phyloP scores from a whole-genome alignment of 2,329 filamentous ascomycete species.

The Arthroderma sp. region DNA sequence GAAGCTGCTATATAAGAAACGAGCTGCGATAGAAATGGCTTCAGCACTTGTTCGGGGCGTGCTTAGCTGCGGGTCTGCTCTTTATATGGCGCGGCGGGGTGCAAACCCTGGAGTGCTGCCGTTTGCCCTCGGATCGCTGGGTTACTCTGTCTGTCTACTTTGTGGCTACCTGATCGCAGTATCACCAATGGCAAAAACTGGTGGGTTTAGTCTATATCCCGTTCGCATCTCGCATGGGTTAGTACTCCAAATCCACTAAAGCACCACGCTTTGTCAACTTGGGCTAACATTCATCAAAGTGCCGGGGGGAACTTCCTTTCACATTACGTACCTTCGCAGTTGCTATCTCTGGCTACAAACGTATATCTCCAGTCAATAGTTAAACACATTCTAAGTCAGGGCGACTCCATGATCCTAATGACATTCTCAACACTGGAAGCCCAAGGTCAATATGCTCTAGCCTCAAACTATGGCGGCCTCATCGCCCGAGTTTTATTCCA shows the following conservation, averaged over 20 bases:
- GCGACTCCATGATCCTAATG: slow-evolving; percentile 79
- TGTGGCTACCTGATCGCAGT: slow-evolving; percentile 56
- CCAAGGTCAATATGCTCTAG: slow-evolving; percentile 84
- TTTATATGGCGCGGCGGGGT: slow-evolving; percentile 44
- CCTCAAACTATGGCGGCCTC: slow-evolving; percentile 86
- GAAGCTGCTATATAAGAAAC: slow-evolving; percentile 62
- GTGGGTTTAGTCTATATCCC: slow-evolving; percentile 57
- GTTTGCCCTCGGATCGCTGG: slow-evolving; percentile 75
- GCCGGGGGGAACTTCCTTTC: slow-evolving; percentile 32
- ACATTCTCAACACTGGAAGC: slow-evolving; percentile 61
- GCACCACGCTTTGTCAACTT: slow-evolving; percentile 10
- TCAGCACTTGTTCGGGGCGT: slow-evolving; percentile 68
- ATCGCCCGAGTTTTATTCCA: slow-evolving; percentile 83
- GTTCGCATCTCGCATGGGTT: slow-evolving; percentile 32
- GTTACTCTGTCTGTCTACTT: slow-evolving; percentile 58
- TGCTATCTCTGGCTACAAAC: slow-evolving; percentile 62
- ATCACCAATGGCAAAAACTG: slow-evolving; percentile 39
- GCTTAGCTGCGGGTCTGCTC: slow-evolving; percentile 57
- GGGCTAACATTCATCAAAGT: not conserved
- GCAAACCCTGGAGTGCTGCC: slow-evolving; percentile 62
- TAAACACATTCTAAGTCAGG: slow-evolving; percentile 89
- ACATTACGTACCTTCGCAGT: slow-evolving; percentile 53
- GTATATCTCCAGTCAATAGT: slow-evolving; percentile 78
- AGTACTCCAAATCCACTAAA: slow-evolving; percentile 8
- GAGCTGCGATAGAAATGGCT: slow-evolving; percentile 69